Conservation (phyloP, 164 flowering plant genomes). For the Macadamia integrifolia region DNA sequence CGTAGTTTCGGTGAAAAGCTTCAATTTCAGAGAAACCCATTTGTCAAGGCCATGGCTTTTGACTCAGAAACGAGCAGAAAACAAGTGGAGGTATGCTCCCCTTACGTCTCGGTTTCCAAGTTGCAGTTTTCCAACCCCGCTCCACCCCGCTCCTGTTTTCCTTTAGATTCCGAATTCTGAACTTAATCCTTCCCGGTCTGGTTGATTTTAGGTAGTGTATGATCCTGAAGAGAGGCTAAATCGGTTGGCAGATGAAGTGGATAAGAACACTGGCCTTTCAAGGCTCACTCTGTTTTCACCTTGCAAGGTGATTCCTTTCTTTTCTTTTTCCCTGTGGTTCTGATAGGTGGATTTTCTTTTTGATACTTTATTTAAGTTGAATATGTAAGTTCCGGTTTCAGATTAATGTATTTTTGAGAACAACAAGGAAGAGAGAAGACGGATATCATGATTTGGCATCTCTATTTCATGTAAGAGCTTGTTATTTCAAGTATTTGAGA, state of each 20-base stretch:
- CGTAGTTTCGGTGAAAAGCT: slow-evolving; percentile 10
- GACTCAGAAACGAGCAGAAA: slow-evolving; percentile 29
- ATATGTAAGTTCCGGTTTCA: slow-evolving; percentile 22
- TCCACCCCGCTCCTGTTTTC: background rate
- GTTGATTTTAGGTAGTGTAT: slow-evolving; percentile 53
- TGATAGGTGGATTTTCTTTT: background rate
- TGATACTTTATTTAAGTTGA: background rate
- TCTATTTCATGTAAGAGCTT: slow-evolving; percentile 75
- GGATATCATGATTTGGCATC: slow-evolving; percentile 99
- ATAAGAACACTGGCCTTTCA: slow-evolving; percentile 60
- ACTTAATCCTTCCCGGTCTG: slow-evolving; percentile 3
- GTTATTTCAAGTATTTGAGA: background rate
- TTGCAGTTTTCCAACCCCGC: background rate
- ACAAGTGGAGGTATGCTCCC: slow-evolving; percentile 48
- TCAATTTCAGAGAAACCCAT: slow-evolving; percentile 26
- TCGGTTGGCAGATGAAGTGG: slow-evolving; percentile 78
- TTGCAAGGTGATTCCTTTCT: slow-evolving; percentile 60
- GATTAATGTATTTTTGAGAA: slow-evolving; percentile 92
- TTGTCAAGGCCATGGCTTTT: slow-evolving; percentile 37
- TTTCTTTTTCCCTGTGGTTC: background rate
- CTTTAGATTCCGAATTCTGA: background rate
- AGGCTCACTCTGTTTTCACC: slow-evolving; percentile 91
- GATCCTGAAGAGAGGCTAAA: slow-evolving; percentile 68
- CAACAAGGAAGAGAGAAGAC: slow-evolving; percentile 81
- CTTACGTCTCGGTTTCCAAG: background rate